Evolutionary conservation across 140 eudicot species (phyloP).

Genomic region (Bidens hawaiensis): DNA sequence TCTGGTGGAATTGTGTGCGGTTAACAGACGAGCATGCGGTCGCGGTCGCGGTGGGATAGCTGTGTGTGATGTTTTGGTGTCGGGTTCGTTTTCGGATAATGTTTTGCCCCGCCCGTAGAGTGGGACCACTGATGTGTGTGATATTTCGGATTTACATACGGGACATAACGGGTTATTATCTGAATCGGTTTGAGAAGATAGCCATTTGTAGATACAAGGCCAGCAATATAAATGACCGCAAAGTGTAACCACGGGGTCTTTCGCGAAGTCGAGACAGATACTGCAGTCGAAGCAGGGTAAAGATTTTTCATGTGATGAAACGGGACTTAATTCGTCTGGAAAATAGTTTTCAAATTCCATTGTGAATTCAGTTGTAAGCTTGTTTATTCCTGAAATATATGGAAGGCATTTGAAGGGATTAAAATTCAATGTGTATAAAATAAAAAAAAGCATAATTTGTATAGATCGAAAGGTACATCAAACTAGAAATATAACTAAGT

Average conservation of each 20-base stretch:
- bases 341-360: constrained; percentile 50
- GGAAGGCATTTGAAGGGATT: background rate
- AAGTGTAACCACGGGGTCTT: constrained; percentile 86
- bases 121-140: constrained; percentile 72
- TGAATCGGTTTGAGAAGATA: constrained; percentile 48
- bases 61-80: constrained; percentile 34
- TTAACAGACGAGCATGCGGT: constrained; percentile 48
- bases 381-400: constrained; percentile 20
- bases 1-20: constrained; percentile 29
- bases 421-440: background rate
- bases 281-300: constrained; percentile 81
- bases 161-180: constrained; percentile 69
- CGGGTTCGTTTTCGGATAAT: constrained; percentile 31
- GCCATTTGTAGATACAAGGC: constrained; percentile 96
- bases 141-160: constrained; percentile 77
- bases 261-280: constrained; percentile 73
- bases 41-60: constrained; percentile 71
- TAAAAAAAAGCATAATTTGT: background rate
- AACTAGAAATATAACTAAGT: constrained; percentile 15
- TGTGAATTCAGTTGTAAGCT: constrained; percentile 6
- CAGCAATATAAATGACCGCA: constrained; percentile 97
- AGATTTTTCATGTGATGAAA: constrained; percentile 36
- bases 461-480: constrained; percentile 9
- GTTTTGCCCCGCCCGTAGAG: constrained; percentile 77
- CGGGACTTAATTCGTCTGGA: constrained; percentile 39